phyloP scores from a whole-genome alignment of 768 basidiomycete species.

The Dioszegia aurantiaca region DNA sequence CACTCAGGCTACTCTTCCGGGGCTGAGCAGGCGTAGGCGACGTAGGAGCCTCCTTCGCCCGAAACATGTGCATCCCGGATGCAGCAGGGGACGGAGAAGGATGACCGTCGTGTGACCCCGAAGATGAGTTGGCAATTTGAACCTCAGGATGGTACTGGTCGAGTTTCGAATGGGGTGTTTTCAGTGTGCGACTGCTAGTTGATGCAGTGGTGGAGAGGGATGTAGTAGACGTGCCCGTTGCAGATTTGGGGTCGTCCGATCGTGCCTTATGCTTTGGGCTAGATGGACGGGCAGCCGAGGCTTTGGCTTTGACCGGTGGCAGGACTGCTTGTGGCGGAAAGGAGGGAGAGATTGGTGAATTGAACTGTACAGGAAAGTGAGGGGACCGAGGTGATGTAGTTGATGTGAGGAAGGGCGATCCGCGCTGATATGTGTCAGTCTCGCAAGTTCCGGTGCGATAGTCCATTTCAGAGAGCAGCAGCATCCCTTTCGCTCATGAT shows the following conservation, averaged over 20 bases:
- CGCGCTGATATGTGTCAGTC: background rate
- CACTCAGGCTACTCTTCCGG: constrained; percentile 3
- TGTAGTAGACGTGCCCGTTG: constrained; percentile 13
- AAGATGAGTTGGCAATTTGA: constrained; percentile 22
- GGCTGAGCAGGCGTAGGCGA: constrained; percentile 9
- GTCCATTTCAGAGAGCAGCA: too few species aligned
- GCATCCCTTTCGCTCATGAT: too few species aligned
- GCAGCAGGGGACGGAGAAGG: constrained; percentile 1
- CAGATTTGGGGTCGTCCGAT: background rate
- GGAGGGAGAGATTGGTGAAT: constrained; percentile 17
- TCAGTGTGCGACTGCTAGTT: constrained; percentile 36
- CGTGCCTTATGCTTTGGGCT: constrained; percentile 1
- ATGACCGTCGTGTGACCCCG: constrained; percentile 20
- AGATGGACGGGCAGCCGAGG: constrained; percentile 2
- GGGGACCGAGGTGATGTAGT: constrained; percentile 15
- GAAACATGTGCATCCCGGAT: constrained; percentile 1
- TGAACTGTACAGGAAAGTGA: constrained; percentile 16
- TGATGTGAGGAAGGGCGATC: constrained; percentile 12
- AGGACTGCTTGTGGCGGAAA: constrained; percentile 15
- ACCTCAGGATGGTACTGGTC: constrained; percentile 4
- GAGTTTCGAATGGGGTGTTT: constrained; percentile 39
- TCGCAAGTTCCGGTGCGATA: too few species aligned
- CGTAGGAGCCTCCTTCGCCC: background rate
- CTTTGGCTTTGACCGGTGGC: constrained; percentile 8
- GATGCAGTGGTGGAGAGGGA: constrained; percentile 41